Conservation (phyloP, 148 eudicot species). For the Drosera capensis region DNA sequence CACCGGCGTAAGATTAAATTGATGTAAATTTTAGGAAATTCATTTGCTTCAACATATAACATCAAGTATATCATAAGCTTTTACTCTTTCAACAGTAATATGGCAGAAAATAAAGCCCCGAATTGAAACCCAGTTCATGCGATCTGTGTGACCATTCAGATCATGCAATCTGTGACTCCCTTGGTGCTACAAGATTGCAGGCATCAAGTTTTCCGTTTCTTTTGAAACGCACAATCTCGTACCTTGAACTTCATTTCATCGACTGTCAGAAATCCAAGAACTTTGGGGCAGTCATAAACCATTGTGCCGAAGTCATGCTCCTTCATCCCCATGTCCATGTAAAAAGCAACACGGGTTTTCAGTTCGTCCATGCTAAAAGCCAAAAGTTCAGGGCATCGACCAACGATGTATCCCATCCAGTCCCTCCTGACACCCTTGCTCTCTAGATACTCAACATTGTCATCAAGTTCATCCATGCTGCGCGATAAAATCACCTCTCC, state of each 20-base stretch:
- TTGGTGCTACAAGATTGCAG: neutral
- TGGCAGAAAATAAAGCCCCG: too few relatives aligned
- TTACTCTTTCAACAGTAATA: too few relatives aligned
- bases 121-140: too few relatives aligned
- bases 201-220: neutral
- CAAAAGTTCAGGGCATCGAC: constrained; percentile 69
- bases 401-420: constrained; percentile 82
- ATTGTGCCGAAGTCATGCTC: constrained; percentile 89
- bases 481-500: constrained; percentile 44
- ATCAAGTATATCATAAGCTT: too few relatives aligned
- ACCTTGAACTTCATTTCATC: constrained; percentile 95
- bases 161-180: neutral
- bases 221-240: constrained; percentile 1
- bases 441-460: constrained; percentile 53
- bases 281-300: constrained; percentile 84
- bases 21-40: too few relatives aligned
- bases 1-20: too few relatives aligned
- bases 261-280: constrained; percentile 56
- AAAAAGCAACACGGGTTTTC: constrained; percentile 46
- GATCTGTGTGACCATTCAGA: too few relatives aligned
- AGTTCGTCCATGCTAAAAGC: constrained; percentile 68
- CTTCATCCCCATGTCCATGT: constrained; percentile 79
- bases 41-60: too few relatives aligned
- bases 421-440: constrained; percentile 62
- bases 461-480: constrained; percentile 52